Conservation (phyloP, 176 grass and related monocot genomes). For the Typha latifolia region DNA sequence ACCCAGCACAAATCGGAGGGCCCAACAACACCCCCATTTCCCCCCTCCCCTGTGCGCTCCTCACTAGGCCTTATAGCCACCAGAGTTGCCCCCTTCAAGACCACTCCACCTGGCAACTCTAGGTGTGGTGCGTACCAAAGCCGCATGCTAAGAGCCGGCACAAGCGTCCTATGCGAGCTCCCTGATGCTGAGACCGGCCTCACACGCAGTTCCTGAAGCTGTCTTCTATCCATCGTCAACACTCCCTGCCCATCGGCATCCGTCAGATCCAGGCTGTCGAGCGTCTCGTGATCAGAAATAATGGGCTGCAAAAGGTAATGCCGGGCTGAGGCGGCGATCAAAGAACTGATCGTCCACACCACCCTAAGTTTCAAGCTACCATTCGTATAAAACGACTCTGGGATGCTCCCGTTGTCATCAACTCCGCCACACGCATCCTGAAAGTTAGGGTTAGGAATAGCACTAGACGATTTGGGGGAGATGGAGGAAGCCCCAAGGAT, state of each 20-base stretch:
- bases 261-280: conserved; percentile 66
- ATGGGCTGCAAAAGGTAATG: conserved; percentile 85
- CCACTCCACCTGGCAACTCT: conserved; percentile 53
- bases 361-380: conserved; percentile 66
- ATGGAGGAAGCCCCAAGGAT: conserved; percentile 63
- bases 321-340: conserved; percentile 63
- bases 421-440: conserved; percentile 18
- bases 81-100: conserved; percentile 76
- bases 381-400: conserved; percentile 62
- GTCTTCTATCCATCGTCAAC: conserved; percentile 65
- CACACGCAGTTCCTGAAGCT: conserved; percentile 55
- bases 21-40: conserved; percentile 6
- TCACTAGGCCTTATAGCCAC: conserved; percentile 75
- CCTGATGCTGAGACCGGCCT: conserved; percentile 46
- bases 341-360: conserved; percentile 85
- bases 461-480: conserved; percentile 20
- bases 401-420: conserved; percentile 62
- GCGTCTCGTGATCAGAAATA: conserved; percentile 45
- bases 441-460: conserved; percentile 3
- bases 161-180: conserved; percentile 56
- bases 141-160: conserved; percentile 80
- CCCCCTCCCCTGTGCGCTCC: conserved; percentile 29
- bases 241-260: conserved; percentile 75
- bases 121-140: conserved; percentile 68
- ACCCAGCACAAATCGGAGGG: conserved; percentile 41